phyloP scores from a whole-genome alignment of 1,139 yeast genomes.

The Scheffersomyces cryptocercus region DNA sequence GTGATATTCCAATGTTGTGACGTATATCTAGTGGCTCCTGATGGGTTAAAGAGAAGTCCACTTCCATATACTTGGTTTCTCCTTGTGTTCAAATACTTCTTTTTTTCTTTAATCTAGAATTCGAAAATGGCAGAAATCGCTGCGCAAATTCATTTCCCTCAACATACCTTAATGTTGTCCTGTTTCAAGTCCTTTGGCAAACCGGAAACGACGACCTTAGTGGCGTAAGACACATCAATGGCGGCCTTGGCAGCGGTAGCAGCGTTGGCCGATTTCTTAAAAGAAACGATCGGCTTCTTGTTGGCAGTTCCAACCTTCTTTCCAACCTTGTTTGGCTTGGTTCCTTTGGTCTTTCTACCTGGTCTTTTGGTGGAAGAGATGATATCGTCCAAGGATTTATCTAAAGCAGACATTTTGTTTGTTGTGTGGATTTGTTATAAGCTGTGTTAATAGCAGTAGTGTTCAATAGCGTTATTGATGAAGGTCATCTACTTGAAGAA shows the following conservation, averaged over 20 bases:
- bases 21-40: too few relatives aligned
- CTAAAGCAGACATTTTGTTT: constrained; percentile 57
- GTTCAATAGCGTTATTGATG: not conserved
- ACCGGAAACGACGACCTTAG: constrained; percentile 76
- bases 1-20: too few relatives aligned
- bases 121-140: too few relatives aligned
- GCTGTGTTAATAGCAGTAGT: not conserved
- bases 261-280: constrained; percentile 32
- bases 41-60: too few relatives aligned
- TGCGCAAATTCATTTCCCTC: not conserved
- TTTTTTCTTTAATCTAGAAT: too few relatives aligned
- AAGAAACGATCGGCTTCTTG: constrained; percentile 38
- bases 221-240: constrained; percentile 60
- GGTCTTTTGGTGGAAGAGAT: constrained; percentile 62
- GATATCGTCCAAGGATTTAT: constrained; percentile 94
- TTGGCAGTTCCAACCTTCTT: constrained; percentile 29
- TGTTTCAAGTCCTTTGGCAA: constrained; percentile 77
- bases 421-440: not conserved
- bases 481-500: not conserved
- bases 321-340: constrained; percentile 39
- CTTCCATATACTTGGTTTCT: too few relatives aligned
- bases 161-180: constrained; percentile 82
- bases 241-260: constrained; percentile 17
- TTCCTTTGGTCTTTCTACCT: constrained; percentile 14
- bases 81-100: too few relatives aligned